Evolutionary conservation across 495 filamentous ascomycete genomes (phyloP).

Genomic region (Trypethelium eluteriae): DNA sequence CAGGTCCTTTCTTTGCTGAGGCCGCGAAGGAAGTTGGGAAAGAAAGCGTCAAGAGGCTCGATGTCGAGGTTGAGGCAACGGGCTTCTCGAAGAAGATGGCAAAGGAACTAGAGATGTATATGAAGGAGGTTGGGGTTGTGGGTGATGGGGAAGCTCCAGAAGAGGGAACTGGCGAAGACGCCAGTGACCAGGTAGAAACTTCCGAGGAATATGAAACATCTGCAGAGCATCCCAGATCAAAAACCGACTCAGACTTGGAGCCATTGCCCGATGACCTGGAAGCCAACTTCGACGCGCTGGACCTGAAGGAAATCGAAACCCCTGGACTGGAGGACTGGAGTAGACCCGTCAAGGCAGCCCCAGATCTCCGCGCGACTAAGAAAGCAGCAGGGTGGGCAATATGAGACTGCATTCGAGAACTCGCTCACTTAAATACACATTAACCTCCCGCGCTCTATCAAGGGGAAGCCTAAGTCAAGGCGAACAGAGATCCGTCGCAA

Average conservation of each 20-base stretch:
- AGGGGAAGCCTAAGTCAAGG: not conserved
- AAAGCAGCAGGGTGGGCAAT: slow-evolving; percentile 24
- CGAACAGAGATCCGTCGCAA: not conserved
- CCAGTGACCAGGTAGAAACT: not conserved
- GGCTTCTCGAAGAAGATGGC: slow-evolving; percentile 95
- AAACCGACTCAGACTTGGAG: not conserved
- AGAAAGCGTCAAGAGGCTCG: slow-evolving; percentile 59
- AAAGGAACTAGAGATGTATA: slow-evolving; percentile 83
- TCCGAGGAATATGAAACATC: not conserved
- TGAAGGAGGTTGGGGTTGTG: slow-evolving; percentile 57
- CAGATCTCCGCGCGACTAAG: not conserved
- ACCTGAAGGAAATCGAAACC: slow-evolving; percentile 17
- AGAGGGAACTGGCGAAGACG: slow-evolving; percentile 17
- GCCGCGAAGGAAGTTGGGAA: slow-evolving; percentile 65
- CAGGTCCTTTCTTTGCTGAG: slow-evolving; percentile 76
- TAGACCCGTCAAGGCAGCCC: not conserved
- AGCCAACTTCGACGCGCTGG: not conserved
- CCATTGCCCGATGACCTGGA: not conserved
- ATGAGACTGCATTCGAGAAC: slow-evolving; percentile 2
- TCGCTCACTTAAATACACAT: not conserved
- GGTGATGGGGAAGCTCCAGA: slow-evolving; percentile 44
- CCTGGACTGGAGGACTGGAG: not conserved
- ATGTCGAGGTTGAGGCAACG: slow-evolving; percentile 84
- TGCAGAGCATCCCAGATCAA: not conserved
- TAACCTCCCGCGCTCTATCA: not conserved